Conservation (phyloP, 2,329 filamentous ascomycete species). For the Aspergillus brunneoviolaceus region DNA sequence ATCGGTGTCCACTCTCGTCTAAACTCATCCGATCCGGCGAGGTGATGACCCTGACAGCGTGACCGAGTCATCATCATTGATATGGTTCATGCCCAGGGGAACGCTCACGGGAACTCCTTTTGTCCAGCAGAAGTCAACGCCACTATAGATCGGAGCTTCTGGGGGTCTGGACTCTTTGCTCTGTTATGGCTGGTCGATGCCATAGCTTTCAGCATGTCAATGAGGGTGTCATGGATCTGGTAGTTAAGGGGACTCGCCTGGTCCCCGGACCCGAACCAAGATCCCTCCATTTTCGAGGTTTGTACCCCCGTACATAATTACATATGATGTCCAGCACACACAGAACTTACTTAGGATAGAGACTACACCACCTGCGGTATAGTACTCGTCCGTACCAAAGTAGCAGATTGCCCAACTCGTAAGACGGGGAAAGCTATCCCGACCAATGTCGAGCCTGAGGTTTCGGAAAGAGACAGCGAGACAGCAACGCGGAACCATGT, state of each 20-base stretch:
- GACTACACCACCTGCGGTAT: too few species aligned
- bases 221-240: not conserved
- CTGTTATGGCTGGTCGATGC: not conserved
- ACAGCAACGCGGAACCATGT: constrained; percentile 1
- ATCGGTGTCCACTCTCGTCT: not conserved
- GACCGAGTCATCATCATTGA: not conserved
- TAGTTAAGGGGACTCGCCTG: not conserved
- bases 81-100: not conserved
- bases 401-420: not conserved
- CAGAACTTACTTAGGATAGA: too few species aligned
- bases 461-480: not conserved
- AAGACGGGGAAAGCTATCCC: constrained; percentile 2
- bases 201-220: not conserved
- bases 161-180: not conserved
- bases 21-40: not conserved
- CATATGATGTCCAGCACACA: too few species aligned
- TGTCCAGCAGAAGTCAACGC: not conserved
- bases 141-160: not conserved
- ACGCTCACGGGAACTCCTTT: not conserved
- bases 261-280: not conserved
- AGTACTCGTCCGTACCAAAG: not conserved
- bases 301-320: too few species aligned
- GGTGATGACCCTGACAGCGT: not conserved
- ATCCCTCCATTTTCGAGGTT: not conserved
- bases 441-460: constrained; percentile 1